Evolutionary conservation across 2,329 filamentous ascomycete species (phyloP).

Genomic region (Curvularia verruculosa): DNA sequence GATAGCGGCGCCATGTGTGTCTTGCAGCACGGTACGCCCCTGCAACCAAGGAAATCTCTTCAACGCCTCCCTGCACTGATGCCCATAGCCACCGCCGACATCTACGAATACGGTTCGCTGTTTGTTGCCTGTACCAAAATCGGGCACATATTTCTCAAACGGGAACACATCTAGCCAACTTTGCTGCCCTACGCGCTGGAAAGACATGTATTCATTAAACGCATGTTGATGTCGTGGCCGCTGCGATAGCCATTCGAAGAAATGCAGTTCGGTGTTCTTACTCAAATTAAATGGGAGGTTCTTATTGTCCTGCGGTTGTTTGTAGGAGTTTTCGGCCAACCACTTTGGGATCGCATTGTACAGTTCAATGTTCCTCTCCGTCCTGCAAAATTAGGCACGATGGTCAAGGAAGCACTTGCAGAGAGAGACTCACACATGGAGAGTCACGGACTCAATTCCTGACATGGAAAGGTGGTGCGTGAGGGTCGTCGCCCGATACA

Average conservation of each 20-base stretch:
- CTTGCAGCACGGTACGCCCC: constrained; percentile 7
- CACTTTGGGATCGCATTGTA: constrained; percentile 14
- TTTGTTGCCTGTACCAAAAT: background rate
- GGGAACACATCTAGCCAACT: constrained; percentile 13
- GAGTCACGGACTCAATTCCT: constrained; percentile 8
- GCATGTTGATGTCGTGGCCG: constrained; percentile 9
- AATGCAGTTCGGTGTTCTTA: constrained; percentile 9
- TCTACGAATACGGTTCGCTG: constrained; percentile 8
- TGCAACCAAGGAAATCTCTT: constrained; percentile 8
- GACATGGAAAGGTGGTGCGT: constrained; percentile 8
- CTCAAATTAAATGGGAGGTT: constrained; percentile 9
- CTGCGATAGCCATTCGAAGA: constrained; percentile 13
- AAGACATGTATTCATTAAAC: constrained; percentile 15
- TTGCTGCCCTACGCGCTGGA: constrained; percentile 12
- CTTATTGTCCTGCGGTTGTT: constrained; percentile 10
- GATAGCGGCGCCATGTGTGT: constrained; percentile 10
- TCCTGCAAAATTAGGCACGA: constrained; percentile 2
- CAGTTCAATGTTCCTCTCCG: constrained; percentile 8
- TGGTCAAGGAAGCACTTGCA: too few relatives aligned
- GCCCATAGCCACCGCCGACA: constrained; percentile 9
- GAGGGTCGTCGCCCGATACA: constrained; percentile 4
- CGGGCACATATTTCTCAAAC: constrained; percentile 4
- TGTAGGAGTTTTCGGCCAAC: constrained; percentile 9
- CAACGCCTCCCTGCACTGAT: constrained; percentile 7
- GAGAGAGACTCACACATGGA: constrained; percentile 10